phyloP scores from a whole-genome alignment of 2,329 filamentous ascomycete genomes.

The Hypoxylon sp. region DNA sequence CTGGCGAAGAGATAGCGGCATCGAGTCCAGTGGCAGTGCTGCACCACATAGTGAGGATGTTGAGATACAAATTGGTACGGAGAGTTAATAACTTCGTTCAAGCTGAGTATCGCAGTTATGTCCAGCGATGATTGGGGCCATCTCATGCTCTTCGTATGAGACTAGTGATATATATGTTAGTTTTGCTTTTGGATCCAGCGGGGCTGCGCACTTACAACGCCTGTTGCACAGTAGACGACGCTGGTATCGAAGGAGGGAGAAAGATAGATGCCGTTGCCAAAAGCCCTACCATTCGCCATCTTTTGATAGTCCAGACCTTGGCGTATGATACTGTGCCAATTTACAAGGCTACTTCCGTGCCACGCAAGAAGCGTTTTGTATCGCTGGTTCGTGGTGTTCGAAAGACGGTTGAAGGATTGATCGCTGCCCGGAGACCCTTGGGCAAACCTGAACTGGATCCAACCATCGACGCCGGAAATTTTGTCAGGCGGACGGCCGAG shows the following conservation, averaged over 20 bases:
- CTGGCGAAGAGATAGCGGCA: slow-evolving; percentile 86
- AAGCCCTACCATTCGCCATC: slow-evolving; percentile 70
- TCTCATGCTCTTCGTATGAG: background rate
- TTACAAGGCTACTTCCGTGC: slow-evolving; percentile 79
- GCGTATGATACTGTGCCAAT: slow-evolving; percentile 92
- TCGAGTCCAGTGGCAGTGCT: slow-evolving; percentile 85
- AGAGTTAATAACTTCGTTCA: slow-evolving; percentile 87
- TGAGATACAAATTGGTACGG: slow-evolving; percentile 65
- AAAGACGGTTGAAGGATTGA: slow-evolving; percentile 71
- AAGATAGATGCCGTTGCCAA: slow-evolving; percentile 84
- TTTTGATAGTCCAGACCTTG: slow-evolving; percentile 78
- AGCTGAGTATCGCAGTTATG: slow-evolving; percentile 67
- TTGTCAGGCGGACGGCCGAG: slow-evolving; percentile 52
- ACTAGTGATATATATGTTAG: slow-evolving; percentile 5
- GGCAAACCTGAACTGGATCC: slow-evolving; percentile 84
- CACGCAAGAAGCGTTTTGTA: slow-evolving; percentile 77
- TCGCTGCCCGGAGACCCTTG: slow-evolving; percentile 92
- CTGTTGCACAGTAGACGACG: slow-evolving; percentile 52
- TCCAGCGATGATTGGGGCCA: slow-evolving; percentile 76
- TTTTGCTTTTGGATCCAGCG: background rate
- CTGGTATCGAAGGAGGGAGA: slow-evolving; percentile 67
- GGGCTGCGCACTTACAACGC: background rate
- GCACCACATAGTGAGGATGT: slow-evolving; percentile 73
- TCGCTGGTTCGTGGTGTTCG: slow-evolving; percentile 55
- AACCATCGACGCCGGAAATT: slow-evolving; percentile 69